phyloP scores from a whole-genome alignment of 148 eudicot species.

The Vaccinium darrowii region DNA sequence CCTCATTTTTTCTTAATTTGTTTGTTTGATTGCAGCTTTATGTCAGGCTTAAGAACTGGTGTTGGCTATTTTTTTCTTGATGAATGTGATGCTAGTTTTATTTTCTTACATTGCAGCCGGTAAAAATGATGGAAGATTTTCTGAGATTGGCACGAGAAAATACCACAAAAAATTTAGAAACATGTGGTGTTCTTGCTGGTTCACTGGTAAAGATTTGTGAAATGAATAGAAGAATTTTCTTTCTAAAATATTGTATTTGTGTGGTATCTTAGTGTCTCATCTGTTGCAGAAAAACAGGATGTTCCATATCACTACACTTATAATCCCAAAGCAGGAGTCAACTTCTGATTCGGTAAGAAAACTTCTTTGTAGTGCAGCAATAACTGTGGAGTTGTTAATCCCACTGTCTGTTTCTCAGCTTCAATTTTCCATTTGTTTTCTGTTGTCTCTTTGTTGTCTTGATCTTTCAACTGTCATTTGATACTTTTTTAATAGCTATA shows the following conservation, averaged over 20 bases:
- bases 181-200: slow-evolving; percentile 97
- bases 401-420: background rate
- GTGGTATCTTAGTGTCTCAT: slow-evolving; percentile 21
- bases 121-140: slow-evolving; percentile 88
- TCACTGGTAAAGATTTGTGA: slow-evolving; percentile 54
- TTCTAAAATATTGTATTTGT: background rate
- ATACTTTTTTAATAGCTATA: background rate
- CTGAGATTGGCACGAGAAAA: slow-evolving; percentile 80
- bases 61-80: background rate
- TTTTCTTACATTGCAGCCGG: slow-evolving; percentile 61
- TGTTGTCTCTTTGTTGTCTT: background rate
- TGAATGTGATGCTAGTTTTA: slow-evolving; percentile 19
- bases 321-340: slow-evolving; percentile 95
- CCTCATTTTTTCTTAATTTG: background rate
- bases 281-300: slow-evolving; percentile 83
- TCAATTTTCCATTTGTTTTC: background rate
- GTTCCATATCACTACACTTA: slow-evolving; percentile 82
- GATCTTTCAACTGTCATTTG: background rate
- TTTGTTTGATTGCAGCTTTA: background rate
- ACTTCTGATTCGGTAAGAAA: slow-evolving; percentile 91
- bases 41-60: background rate
- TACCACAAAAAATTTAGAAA: slow-evolving; percentile 82
- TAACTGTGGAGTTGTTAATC: slow-evolving; percentile 7
- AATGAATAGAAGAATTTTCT: background rate
- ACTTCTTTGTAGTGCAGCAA: background rate